Evolutionary conservation across 108 stramenopile genomes (phyloP), one percentile per base, ranked within the genome.

Genomic region (Skeletonema tropicum): DNA sequence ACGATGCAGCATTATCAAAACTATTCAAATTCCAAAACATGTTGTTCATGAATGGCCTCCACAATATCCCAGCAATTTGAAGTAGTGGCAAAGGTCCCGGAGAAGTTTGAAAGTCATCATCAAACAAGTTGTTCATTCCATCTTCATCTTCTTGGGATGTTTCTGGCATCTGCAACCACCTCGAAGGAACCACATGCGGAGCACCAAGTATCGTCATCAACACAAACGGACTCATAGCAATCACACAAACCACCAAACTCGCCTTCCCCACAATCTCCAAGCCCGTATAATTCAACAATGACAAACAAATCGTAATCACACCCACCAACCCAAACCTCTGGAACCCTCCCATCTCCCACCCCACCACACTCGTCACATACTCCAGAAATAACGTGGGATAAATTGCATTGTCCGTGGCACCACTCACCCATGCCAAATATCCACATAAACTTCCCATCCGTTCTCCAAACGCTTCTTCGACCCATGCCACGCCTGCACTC

Each of bases 1-100:
- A 97, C 19, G 80, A 84, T 8, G 90, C 94, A 4, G 90, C 97
- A 25, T 60, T 64, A 67, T 98, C 98, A 66, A 97, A 98, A 55
- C 87, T 88, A 68, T 97, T 98, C 29, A 96, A n/a, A 68, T 98
- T 96, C 98, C 98, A 98, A 66, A 96, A 98, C 38, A 98, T 70
- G 71, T 97, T 96, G 80, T 98, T 98, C 60, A 98, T 75, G 45
- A 88, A 95, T 4, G 94, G 90, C 55, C 94, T 60, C 97, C 97
- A 97, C 3, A 92, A 31, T 65, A 98, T 86, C 21, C 92, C 95
- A n/a, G 79, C 88, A 3, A 80, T 25, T 36, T 66, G 68, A 25
- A 90, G 66, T 26, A 85, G 68, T 17, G 85, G 71, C 17, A 75
- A 19, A 13, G 75, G 64, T 26, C 89, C 87, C 29, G 82, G 69